phyloP scores from a whole-genome alignment of 805 yeast species.

The Candida boleticola region DNA sequence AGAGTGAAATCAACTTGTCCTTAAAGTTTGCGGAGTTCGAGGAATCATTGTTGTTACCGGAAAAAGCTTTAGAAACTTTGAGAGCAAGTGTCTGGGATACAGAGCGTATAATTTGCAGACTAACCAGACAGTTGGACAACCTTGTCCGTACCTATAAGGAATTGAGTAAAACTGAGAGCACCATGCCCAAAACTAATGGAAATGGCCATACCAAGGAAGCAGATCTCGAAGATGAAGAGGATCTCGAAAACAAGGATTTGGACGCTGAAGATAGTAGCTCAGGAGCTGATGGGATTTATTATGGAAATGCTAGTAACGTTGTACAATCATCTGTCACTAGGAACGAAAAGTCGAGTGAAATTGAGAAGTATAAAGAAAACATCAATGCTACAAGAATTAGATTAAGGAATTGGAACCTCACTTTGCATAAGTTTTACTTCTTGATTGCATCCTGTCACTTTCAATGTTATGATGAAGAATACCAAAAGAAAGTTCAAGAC shows the following conservation, averaged over 20 bases:
- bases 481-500: constrained; percentile 20
- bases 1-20: constrained; percentile 41
- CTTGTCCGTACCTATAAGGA: constrained; percentile 17
- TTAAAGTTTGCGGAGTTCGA: constrained; percentile 66
- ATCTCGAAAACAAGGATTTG: constrained; percentile 6
- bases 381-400: constrained; percentile 24
- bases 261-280: neutral
- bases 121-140: constrained; percentile 16
- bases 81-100: constrained; percentile 32
- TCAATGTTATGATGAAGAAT: constrained; percentile 44
- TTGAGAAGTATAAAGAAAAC: constrained; percentile 17
- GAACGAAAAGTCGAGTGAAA: constrained; percentile 4
- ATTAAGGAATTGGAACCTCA: constrained; percentile 51
- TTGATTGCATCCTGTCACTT: constrained; percentile 73
- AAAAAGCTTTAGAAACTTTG: constrained; percentile 49
- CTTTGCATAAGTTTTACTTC: constrained; percentile 75
- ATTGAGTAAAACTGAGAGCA: constrained; percentile 19
- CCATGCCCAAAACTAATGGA: too few relatives aligned
- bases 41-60: constrained; percentile 57
- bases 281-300: too few relatives aligned
- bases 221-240: constrained; percentile 12
- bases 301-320: neutral
- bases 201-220: constrained; percentile 9
- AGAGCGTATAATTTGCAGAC: constrained; percentile 23
- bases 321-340: neutral